phyloP scores from a whole-genome alignment of 352 stramenopile genomes.

The Pythium aristosporum region DNA sequence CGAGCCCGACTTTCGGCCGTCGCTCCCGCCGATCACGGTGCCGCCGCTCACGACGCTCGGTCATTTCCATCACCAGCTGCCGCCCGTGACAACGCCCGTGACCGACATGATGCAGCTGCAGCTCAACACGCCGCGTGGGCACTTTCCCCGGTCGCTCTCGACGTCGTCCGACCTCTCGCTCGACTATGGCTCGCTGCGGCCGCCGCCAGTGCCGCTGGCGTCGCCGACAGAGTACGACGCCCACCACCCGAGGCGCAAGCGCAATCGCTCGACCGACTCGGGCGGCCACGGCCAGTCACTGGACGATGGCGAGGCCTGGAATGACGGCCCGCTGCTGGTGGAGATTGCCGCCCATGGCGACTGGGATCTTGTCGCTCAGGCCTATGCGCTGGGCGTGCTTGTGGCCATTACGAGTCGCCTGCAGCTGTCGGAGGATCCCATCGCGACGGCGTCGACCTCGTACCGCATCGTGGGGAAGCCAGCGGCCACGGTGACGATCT shows the following conservation, averaged over 20 bases:
- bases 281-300: conserved; percentile 33
- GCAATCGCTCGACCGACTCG: conserved; percentile 67
- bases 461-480: conserved; percentile 8
- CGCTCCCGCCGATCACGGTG: conserved; percentile 12
- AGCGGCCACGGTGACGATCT: background rate
- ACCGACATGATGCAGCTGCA: conserved; percentile 75
- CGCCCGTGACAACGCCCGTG: conserved; percentile 58
- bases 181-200: background rate
- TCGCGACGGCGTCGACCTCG: background rate
- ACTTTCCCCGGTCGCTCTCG: background rate
- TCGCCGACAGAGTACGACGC: background rate
- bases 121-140: conserved; percentile 42
- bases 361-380: conserved; percentile 24
- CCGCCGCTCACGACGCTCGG: conserved; percentile 3
- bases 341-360: conserved; percentile 42
- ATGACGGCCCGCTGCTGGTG: conserved; percentile 41
- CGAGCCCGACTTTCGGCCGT: conserved; percentile 5
- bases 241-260: conserved; percentile 48
- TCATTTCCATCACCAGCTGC: conserved; percentile 11
- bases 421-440: background rate
- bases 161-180: background rate
- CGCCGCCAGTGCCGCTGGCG: background rate
- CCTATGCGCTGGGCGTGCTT: conserved; percentile 13
- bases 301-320: conserved; percentile 28
- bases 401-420: conserved; percentile 9